A percentile compares a stretch with the other conserved stretches of the same genome.
These are phyloP conservation scores for Fagopyrum homotropicum DNA, from an alignment of 148 eudicot genomes.

Conservation along the genomic window DNA sequence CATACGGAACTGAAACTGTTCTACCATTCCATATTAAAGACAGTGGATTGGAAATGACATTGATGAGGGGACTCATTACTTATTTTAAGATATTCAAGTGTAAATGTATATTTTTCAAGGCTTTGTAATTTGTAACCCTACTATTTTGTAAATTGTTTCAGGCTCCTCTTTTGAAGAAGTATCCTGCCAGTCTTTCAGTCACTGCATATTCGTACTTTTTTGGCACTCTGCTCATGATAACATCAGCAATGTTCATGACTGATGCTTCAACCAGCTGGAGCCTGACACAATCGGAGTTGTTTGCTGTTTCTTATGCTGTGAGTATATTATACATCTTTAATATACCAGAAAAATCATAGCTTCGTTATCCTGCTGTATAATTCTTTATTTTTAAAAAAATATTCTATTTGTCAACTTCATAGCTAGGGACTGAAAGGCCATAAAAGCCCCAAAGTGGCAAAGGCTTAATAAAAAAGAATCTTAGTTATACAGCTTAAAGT, in stretches of 20 bases:
- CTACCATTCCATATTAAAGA: neutral
- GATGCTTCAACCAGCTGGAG: slow-evolving; percentile 63
- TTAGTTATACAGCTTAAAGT: neutral
- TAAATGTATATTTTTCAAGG: neutral
- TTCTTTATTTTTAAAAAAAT: neutral
- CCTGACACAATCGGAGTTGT: slow-evolving; percentile 54
- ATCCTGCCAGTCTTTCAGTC: slow-evolving; percentile 94
- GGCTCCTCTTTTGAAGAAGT: slow-evolving; percentile 80
- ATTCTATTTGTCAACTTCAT: neutral
- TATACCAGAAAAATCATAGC: neutral
- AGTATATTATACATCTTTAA: slow-evolving; percentile 21
- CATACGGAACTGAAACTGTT: neutral
- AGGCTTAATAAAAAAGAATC: neutral
- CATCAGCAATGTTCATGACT: slow-evolving; percentile 44
- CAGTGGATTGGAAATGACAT: slow-evolving; percentile 1
- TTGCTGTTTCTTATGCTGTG: slow-evolving; percentile 85
- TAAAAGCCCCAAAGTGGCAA: neutral
- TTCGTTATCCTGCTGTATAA: neutral
- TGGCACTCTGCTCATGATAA: slow-evolving; percentile 62
- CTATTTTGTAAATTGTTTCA: slow-evolving; percentile 29
- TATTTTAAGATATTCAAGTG: neutral
- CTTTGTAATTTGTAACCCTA: slow-evolving; percentile 12
- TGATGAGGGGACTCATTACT: neutral
- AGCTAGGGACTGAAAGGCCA: neutral
- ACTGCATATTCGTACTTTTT: slow-evolving; percentile 91